Evolutionary conservation across 2,329 filamentous ascomycete species (phyloP), one percentile per base, ranked within the genome.

Genomic region (Cladosporium oxysporum): DNA sequence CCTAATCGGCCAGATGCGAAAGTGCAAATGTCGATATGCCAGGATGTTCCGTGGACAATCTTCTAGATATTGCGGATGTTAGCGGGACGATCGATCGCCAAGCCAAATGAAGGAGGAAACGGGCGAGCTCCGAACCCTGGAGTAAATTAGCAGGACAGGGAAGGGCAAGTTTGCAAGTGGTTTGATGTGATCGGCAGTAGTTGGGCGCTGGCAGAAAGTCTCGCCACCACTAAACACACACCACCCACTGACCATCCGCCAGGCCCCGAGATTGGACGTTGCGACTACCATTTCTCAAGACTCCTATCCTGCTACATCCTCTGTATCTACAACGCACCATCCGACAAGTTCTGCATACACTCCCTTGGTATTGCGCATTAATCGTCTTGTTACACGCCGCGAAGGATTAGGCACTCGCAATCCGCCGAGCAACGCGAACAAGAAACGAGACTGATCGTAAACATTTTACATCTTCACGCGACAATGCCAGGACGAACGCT

Each of bases 401-500:
- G 18, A 31, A 44, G 18, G 41, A 47, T 8, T 10, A 21, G 41
- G 41, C 35, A 41, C 16, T 16, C 57, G 57, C 57, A 47, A 26
- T 8, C 57, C 35, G 26, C 35, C 26, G 41, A 23, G 35, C 11
- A 59, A 6, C 35, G 57, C 33, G 37, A 23, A 29, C 21, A 28
- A 52, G 44, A 62, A 41, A 37, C 44, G 21, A 52, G 3, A 26
- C n/a, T 2, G n/a, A 16, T 35, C 14, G 18, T 21, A 41, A 41
- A 57, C 61, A 63, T 37, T 35, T 33, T 28, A 37, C 35, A n/a
- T 11, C 26, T 37, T 6, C 41, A 21, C 61, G 61, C 61, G 61
- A 65, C 63, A 41, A 97, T 96, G 91, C 91, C 93, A 71, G 88
- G 88, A 74, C 87, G 87, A 76, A 93, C 88, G 58, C 87, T 98